Percentiles rank a stretch among this genome's conserved stretches.
These are phyloP conservation scores for Colletotrichum destructivum DNA, from an alignment of 2,329 filamentous ascomycete genomes.

Conservation along the genomic window DNA sequence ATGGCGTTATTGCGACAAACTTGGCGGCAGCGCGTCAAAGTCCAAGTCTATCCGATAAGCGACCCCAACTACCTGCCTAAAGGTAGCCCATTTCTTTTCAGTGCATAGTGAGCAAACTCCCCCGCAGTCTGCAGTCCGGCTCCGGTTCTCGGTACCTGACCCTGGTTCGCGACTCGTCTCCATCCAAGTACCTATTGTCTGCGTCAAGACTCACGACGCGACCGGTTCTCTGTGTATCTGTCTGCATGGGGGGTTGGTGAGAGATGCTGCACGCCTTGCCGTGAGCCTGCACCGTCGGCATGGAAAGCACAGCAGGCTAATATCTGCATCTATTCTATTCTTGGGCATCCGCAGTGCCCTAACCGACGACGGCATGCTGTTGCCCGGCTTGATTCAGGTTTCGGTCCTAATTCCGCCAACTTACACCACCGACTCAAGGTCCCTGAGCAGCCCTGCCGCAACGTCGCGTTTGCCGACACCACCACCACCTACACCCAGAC, in stretches of 20 bases:
- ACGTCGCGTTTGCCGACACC: constrained; percentile 12
- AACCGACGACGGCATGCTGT: constrained; percentile 2
- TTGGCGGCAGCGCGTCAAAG: background rate
- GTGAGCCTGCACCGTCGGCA: background rate
- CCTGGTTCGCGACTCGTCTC: constrained; percentile 5
- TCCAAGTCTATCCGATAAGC: background rate
- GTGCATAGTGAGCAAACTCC: constrained; percentile 7
- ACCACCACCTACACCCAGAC: constrained; percentile 3
- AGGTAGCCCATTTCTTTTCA: background rate
- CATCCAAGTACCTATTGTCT: background rate
- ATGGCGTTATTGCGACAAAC: background rate
- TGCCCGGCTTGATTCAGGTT: constrained; percentile 7
- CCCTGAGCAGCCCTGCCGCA: constrained; percentile 14
- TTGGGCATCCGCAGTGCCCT: background rate
- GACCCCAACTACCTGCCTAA: background rate
- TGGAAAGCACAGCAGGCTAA: background rate
- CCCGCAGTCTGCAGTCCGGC: constrained; percentile 20
- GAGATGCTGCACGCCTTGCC: constrained; percentile 9
- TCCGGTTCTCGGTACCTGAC: constrained; percentile 32
- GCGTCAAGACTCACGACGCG: constrained; percentile 5
- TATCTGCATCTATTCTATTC: constrained; percentile 15
- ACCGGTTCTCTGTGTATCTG: background rate
- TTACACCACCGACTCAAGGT: background rate
- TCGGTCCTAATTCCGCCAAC: constrained; percentile 2
- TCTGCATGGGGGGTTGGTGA: background rate